Conservation (phyloP, 495 filamentous ascomycete species). For the Ramalina peruviana region DNA sequence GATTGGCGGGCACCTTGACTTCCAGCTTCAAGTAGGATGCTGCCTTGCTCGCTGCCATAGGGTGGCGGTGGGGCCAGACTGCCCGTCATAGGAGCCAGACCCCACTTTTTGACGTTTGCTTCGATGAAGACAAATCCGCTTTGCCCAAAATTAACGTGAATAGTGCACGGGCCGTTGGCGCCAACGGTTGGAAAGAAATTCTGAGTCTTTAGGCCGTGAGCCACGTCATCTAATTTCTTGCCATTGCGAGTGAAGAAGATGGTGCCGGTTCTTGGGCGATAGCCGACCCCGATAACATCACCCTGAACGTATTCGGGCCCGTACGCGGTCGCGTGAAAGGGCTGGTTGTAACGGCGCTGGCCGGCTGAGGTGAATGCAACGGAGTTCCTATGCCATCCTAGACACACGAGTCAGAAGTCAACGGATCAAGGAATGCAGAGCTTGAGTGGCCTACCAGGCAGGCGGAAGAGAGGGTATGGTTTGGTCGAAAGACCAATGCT, state of each 20-base stretch:
- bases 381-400: conserved; percentile 83
- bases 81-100: conserved; percentile 87
- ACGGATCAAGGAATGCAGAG: not conserved
- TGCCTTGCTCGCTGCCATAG: conserved; percentile 91
- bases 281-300: conserved; percentile 92
- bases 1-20: conserved; percentile 47
- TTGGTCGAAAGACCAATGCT: conserved; percentile 91
- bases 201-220: conserved; percentile 82
- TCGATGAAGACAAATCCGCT: conserved; percentile 98
- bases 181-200: conserved; percentile 96
- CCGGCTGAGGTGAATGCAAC: conserved; percentile 83
- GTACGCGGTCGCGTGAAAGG: conserved; percentile 61
- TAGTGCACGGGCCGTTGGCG: conserved; percentile 77
- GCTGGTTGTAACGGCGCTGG: conserved; percentile 78
- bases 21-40: conserved; percentile 82
- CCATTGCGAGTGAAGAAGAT: conserved; percentile 98
- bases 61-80: conserved; percentile 90
- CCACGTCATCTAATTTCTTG: conserved; percentile 88
- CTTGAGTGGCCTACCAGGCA: conserved; percentile 55
- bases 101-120: conserved; percentile 99
- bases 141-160: conserved; percentile 97
- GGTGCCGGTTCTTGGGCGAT: conserved; percentile 84
- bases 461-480: conserved; percentile 84
- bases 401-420: conserved; percentile 12
- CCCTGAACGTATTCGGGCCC: conserved; percentile 77